Evolutionary conservation across 805 yeast genomes (phyloP).

Genomic region (Pichia nakasei): DNA sequence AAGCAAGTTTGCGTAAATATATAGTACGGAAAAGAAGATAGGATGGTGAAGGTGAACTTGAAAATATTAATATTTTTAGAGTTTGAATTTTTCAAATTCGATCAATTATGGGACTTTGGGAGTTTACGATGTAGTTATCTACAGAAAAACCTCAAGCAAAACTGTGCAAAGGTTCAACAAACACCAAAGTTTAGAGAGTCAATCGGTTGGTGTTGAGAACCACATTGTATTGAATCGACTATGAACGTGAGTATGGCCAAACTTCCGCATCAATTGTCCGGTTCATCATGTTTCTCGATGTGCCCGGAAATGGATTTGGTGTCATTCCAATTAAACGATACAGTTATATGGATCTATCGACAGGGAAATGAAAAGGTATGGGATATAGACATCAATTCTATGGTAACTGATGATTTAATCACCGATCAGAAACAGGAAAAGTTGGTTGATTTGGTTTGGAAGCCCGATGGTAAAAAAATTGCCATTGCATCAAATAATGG

Average conservation of each 20-base stretch:
- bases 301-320: constrained; percentile 31
- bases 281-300: constrained; percentile 14
- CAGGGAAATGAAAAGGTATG: constrained; percentile 27
- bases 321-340: constrained; percentile 21
- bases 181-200: too few relatives aligned
- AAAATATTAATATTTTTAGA: too few relatives aligned
- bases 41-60: too few relatives aligned
- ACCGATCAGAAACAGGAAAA: neutral
- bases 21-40: neutral
- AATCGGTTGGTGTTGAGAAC: too few relatives aligned
- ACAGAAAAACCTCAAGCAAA: too few relatives aligned
- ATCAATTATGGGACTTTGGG: too few relatives aligned
- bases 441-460: constrained; percentile 17
- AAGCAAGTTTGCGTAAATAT: too few relatives aligned
- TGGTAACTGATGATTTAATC: too few relatives aligned
- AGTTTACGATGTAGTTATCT: too few relatives aligned
- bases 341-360: constrained; percentile 25
- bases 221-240: too few relatives aligned
- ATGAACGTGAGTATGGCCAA: neutral
- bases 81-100: too few relatives aligned
- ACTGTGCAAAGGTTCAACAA: too few relatives aligned
- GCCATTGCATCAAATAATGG: constrained; percentile 20
- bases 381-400: constrained; percentile 17
- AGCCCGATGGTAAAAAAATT: constrained; percentile 27
- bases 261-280: constrained; percentile 4